phyloP scores from a whole-genome alignment of 2,329 filamentous ascomycete genomes.

The Apiospora koreana region DNA sequence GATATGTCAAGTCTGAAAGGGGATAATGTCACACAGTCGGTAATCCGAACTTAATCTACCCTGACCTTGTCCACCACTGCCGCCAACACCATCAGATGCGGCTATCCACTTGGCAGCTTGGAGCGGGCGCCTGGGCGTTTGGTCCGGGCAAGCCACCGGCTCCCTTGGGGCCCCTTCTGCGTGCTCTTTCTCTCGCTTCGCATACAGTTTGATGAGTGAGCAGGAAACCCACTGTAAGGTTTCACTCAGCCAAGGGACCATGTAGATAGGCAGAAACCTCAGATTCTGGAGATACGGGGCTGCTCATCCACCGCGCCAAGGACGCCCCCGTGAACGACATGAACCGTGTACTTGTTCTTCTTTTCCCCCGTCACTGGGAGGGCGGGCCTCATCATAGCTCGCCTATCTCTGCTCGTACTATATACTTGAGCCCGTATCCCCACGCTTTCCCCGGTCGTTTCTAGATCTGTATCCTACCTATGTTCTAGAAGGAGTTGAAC shows the following conservation, averaged over 20 bases:
- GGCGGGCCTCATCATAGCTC: not conserved
- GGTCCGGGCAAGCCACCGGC: slow-evolving; percentile 9
- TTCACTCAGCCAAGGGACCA: slow-evolving; percentile 12
- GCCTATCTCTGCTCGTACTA: not conserved
- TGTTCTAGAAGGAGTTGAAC: not conserved
- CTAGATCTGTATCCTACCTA: not conserved
- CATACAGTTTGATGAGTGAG: slow-evolving; percentile 5
- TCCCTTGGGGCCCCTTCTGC: not conserved
- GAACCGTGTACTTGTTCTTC: not conserved
- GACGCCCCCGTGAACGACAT: not conserved
- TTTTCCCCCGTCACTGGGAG: not conserved
- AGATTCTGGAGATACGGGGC: not conserved
- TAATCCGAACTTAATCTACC: not conserved
- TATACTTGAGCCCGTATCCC: not conserved
- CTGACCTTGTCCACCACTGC: not conserved
- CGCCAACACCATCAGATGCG: slow-evolving; percentile 13
- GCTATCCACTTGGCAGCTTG: slow-evolving; percentile 16
- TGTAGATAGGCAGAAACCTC: not conserved
- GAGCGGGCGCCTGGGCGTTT: slow-evolving; percentile 11
- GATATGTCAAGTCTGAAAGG: slow-evolving; percentile 5
- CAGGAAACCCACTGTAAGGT: slow-evolving; percentile 4
- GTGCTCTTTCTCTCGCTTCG: not conserved
- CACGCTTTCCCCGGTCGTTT: not conserved
- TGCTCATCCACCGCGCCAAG: not conserved
- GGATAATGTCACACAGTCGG: slow-evolving; percentile 12